These are phyloP conservation scores for Kwoniella dejecticola DNA, from an alignment of 768 basidiomycete genomes.

Conservation along the genomic window DNA sequence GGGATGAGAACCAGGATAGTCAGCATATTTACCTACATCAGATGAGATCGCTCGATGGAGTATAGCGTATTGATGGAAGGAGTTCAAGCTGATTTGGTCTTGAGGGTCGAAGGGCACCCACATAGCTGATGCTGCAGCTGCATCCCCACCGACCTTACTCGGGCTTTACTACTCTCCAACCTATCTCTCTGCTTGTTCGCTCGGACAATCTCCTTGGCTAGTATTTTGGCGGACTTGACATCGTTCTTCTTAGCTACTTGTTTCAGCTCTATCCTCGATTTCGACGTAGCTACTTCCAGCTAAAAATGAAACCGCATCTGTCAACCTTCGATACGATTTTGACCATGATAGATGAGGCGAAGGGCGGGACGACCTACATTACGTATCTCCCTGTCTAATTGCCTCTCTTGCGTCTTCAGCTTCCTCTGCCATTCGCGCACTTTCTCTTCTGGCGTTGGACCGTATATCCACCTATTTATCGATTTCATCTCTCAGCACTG, in stretches of 20 bases:
- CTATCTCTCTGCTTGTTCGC: conserved; percentile 93
- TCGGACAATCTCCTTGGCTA: conserved; percentile 91
- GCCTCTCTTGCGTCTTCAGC: conserved; percentile 76
- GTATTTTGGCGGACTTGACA: conserved; percentile 84
- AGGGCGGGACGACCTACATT: conserved; percentile 65
- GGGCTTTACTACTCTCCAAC: conserved; percentile 87
- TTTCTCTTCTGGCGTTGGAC: conserved; percentile 92
- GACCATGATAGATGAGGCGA: too few species aligned
- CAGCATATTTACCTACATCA: not conserved
- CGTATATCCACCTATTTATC: conserved; percentile 89
- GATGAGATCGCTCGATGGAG: too few species aligned
- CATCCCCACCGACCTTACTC: conserved; percentile 82
- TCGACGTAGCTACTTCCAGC: conserved; percentile 79
- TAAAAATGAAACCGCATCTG: too few species aligned
- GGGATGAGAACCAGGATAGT: not conserved
- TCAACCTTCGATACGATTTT: too few species aligned
- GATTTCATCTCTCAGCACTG: conserved; percentile 48
- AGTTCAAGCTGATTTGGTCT: too few species aligned
- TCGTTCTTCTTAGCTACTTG: conserved; percentile 89
- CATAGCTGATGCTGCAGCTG: conserved; percentile 91
- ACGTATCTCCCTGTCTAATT: conserved; percentile 89
- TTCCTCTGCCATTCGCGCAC: conserved; percentile 88
- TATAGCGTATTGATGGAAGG: too few species aligned
- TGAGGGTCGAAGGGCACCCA: too few species aligned
- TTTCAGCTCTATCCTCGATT: conserved; percentile 78